Base-by-base conservation (phyloP, 2,329 filamentous ascomycete species). In the Arthrinium phaeospermum region DNA sequence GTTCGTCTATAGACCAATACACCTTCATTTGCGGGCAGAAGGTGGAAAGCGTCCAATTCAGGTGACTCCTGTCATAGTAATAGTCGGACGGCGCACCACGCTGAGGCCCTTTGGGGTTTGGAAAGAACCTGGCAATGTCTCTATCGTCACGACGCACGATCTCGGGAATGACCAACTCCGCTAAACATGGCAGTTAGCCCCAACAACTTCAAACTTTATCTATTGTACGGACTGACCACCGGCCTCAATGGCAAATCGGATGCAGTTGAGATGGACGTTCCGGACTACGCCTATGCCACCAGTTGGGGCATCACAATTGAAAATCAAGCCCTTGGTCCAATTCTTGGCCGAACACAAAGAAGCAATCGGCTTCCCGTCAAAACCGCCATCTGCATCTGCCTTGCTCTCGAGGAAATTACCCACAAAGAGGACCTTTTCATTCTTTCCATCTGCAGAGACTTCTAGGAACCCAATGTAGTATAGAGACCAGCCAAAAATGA, bases 211-310 rank as follows among this genome's bases (percentile, higher is more conserved):
- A 2, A 49, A 14, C 73, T 75, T 1, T 75, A 37, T 47, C 1
- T 24, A 27, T 7, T n/a, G 1, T 19, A 77, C 53, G 37, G 79
- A 82, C 76, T 75, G 73, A 81, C 85, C 85, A 71, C 86, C 86
- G 57, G 85, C 83, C 78, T 86, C 84, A 45, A 87, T 86, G 19
- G 84, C 84, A 70, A 84, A 82, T 61, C 85, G 81, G 30, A 87
- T 76, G 76, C 85, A 87, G 72, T 82, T 83, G 70, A 87, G 76
- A 47, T 85, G 78, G n/a, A 82, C 82, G 74, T 85, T 85, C 72
- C 85, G 82, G 24, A 86, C 82, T 70, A 83, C 80, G 7, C 80
- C 83, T n/a, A 87, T 75, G 5, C 83, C 85, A 3, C 85, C 86
- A 2, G 82, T 78, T 7, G 81, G 79, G n/a, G 83, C 79, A 24